Evolutionary conservation across 164 flowering plant genomes (phyloP).

Genomic region (Santalum album): DNA sequence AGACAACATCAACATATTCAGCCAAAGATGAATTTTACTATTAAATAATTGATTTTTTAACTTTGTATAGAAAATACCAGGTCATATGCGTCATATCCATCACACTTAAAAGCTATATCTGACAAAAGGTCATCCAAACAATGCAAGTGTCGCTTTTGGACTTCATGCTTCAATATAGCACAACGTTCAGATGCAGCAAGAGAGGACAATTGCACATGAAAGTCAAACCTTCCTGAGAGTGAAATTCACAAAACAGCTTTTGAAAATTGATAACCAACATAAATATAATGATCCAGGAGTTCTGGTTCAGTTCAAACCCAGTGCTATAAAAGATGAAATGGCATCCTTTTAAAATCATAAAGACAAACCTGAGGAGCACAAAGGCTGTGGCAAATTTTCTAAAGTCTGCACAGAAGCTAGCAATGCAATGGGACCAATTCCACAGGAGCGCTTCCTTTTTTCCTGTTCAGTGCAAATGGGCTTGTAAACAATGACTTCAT

Average conservation of each 20-base stretch:
- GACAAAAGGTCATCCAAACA: constrained; percentile 60
- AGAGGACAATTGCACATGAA: constrained; percentile 77
- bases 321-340: too few species aligned
- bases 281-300: too few species aligned
- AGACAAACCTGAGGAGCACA: constrained; percentile 16
- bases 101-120: constrained; percentile 81
- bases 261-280: too few species aligned
- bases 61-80: constrained; percentile 38
- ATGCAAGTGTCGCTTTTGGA: constrained; percentile 60
- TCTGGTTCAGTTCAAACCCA: too few species aligned
- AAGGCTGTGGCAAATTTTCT: constrained; percentile 55
- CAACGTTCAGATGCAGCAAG: constrained; percentile 76
- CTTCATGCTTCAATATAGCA: constrained; percentile 77
- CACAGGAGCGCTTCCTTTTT: constrained; percentile 57
- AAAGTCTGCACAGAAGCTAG: constrained; percentile 68
- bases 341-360: too few species aligned
- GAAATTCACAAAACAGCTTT: constrained; percentile 6
- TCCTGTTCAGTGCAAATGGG: constrained; percentile 34
- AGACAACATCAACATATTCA: too few species aligned
- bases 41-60: too few species aligned
- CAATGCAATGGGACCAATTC: constrained; percentile 81
- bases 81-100: constrained; percentile 98
- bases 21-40: too few species aligned
- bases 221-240: constrained; percentile 80
- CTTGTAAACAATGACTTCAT: not conserved